Conservation (phyloP, 2,329 filamentous ascomycete species). For the Botrytis squamosa region DNA sequence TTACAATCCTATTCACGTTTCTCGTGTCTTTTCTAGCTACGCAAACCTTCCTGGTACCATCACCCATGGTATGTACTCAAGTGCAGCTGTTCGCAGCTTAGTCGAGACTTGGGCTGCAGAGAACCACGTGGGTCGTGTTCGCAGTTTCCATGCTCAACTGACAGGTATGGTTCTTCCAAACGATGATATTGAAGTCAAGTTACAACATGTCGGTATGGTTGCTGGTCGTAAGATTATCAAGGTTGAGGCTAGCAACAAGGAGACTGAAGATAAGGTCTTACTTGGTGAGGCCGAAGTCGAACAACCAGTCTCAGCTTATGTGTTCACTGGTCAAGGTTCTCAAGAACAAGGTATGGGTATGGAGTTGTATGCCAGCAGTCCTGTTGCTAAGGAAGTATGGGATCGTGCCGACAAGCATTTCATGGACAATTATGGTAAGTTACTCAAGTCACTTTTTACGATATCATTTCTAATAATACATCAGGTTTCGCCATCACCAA, state of each 20-base stretch:
- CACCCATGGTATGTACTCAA: conserved; percentile 99
- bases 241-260: conserved; percentile 92
- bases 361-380: conserved; percentile 92
- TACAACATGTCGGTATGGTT: conserved; percentile 97
- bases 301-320: conserved; percentile 93
- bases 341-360: conserved; percentile 99
- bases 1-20: conserved; percentile 98
- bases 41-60: conserved; percentile 95
- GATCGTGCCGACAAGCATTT: conserved; percentile 97
- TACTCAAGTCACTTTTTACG: not conserved
- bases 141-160: conserved; percentile 93
- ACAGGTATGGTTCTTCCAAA: conserved; percentile 99
- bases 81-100: conserved; percentile 89
- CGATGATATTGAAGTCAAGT: conserved; percentile 89
- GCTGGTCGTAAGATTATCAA: conserved; percentile 99
- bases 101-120: conserved; percentile 99
- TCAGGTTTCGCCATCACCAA: conserved; percentile 92
- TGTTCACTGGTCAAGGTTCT: conserved; percentile 97
- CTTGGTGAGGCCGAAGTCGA: conserved; percentile 96
- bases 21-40: conserved; percentile 92
- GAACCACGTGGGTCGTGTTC: conserved; percentile 95
- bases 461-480: conserved; percentile 31
- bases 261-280: conserved; percentile 94
- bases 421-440: conserved; percentile 93
- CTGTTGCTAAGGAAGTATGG: conserved; percentile 96